Conservation (phyloP, 2,329 filamentous ascomycete genomes). For the Pyricularia sp. region DNA sequence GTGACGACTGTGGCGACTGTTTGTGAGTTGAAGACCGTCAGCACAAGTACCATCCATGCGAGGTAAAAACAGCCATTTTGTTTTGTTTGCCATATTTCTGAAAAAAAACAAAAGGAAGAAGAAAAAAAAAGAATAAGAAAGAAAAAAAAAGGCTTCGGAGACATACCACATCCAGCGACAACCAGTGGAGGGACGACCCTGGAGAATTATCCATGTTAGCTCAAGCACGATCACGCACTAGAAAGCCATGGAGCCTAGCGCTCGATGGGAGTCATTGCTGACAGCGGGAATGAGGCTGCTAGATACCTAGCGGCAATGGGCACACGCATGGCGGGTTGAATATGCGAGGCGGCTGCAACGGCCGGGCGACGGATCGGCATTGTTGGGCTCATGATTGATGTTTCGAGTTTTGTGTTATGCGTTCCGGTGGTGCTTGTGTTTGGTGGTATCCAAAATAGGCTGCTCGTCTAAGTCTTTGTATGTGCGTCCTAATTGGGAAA, state of each 20-base stretch:
- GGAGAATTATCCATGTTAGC: not conserved
- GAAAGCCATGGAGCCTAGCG: not conserved
- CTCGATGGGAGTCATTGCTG: not conserved
- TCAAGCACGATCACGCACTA: not conserved
- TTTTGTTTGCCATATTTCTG: no score
- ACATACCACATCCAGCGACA: slow-evolving; percentile 3
- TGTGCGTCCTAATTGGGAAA: not conserved
- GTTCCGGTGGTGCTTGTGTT: not conserved
- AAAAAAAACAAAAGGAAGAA: not conserved
- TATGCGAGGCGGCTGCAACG: not conserved
- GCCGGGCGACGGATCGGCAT: not conserved
- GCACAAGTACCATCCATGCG: not conserved
- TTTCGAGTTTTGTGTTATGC: not conserved
- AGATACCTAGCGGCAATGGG: not conserved
- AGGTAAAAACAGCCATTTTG: not conserved
- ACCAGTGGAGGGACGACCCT: slow-evolving; percentile 1
- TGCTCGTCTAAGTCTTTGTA: not conserved
- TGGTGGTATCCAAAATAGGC: not conserved
- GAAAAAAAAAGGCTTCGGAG: not conserved
- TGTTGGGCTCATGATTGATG: not conserved
- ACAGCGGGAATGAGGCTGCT: not conserved
- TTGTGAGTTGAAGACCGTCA: not conserved
- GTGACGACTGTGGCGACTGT: slow-evolving; percentile 14
- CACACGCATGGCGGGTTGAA: not conserved
- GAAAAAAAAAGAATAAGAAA: not conserved